phyloP scores from a whole-genome alignment of 306 rosid species.

The Vigna unguiculata region DNA sequence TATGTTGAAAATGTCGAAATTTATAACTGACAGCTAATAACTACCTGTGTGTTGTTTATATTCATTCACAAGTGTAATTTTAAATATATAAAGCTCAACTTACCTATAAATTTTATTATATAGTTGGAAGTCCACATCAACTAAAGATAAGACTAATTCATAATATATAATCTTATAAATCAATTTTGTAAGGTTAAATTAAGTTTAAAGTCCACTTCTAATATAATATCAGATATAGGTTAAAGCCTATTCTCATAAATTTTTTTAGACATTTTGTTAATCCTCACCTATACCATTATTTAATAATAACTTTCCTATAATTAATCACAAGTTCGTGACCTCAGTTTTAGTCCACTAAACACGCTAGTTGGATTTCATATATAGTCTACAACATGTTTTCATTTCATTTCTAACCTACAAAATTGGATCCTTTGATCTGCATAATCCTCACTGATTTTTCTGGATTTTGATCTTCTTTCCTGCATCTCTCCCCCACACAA shows the following conservation, averaged over 20 bases:
- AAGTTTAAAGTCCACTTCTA: too few relatives aligned
- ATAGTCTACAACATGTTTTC: slow-evolving; percentile 15
- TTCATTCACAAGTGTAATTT: slow-evolving; percentile 28
- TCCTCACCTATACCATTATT: too few relatives aligned
- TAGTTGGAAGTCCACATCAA: too few relatives aligned
- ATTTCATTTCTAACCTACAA: slow-evolving; percentile 20
- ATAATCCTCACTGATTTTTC: slow-evolving; percentile 35
- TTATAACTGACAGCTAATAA: slow-evolving; percentile 47
- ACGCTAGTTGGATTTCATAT: slow-evolving; percentile 45
- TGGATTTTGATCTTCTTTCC: slow-evolving; percentile 41
- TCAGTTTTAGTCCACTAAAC: slow-evolving; percentile 39
- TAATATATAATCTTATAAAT: too few relatives aligned
- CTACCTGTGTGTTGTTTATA: background rate
- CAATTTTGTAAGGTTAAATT: too few relatives aligned
- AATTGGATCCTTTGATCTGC: slow-evolving; percentile 45
- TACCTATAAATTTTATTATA: background rate
- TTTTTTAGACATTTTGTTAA: too few relatives aligned
- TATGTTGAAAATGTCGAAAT: slow-evolving; percentile 23
- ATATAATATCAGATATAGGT: too few relatives aligned
- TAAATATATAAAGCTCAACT: slow-evolving; percentile 15
- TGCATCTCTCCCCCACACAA: slow-evolving; percentile 43
- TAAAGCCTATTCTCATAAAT: too few relatives aligned
- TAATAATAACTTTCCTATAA: background rate
- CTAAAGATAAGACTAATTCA: too few relatives aligned
- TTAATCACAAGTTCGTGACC: slow-evolving; percentile 39